phyloP scores from a whole-genome alignment of 129 eudicot species.

The Daucus carota region DH1_v3.0 NC_030388.2:24855001-24855500 shows the following conservation, averaged over 20 bases:
- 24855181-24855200: background rate
- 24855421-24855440: too few species aligned
- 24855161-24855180: background rate
- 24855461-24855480: background rate
- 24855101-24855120: slow-evolving; percentile 22
- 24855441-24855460: too few species aligned
- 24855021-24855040: slow-evolving; percentile 17
- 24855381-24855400: too few species aligned
- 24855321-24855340: background rate
- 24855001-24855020: slow-evolving; percentile 41
- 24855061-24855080: slow-evolving; percentile 22
- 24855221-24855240: slow-evolving; percentile 7
- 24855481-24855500: background rate
- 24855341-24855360: background rate
- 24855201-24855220: background rate
- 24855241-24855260: slow-evolving; percentile 65
- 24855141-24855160: background rate
- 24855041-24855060: slow-evolving; percentile 21
- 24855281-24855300: slow-evolving; percentile 55
- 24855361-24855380: too few species aligned
- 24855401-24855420: background rate
- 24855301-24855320: slow-evolving; percentile 20
- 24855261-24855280: slow-evolving; percentile 67
- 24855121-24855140: background rate
- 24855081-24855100: slow-evolving; percentile 31